Percentiles rank a stretch among this genome's conserved stretches.
phyloP scores from a whole-genome alignment of 1,284 basidiomycete genomes.

The Farysia itapuensis region DNA sequence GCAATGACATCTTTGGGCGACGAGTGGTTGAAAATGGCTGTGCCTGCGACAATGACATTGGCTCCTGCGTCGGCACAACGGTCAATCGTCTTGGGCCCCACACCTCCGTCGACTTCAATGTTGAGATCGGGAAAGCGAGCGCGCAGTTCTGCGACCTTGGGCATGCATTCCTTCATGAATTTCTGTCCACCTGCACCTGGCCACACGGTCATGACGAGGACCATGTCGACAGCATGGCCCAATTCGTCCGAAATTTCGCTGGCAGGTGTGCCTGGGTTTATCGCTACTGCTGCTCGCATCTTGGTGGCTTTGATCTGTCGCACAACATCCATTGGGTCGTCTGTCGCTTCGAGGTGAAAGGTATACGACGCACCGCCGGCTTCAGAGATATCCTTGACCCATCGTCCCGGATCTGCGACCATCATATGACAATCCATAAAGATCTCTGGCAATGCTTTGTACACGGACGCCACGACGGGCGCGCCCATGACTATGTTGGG shows the following conservation, averaged over 20 bases:
- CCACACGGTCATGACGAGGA: slow-evolving; percentile 60
- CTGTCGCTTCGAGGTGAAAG: slow-evolving; percentile 87
- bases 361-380: slow-evolving; percentile 94
- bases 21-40: slow-evolving; percentile 84
- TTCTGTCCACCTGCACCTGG: slow-evolving; percentile 79
- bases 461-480: slow-evolving; percentile 83
- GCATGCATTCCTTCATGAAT: slow-evolving; percentile 88
- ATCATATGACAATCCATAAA: slow-evolving; percentile 99
- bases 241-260: slow-evolving; percentile 56
- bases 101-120: slow-evolving; percentile 97
- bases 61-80: slow-evolving; percentile 79
- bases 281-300: slow-evolving; percentile 57
- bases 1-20: slow-evolving; percentile 67
- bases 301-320: slow-evolving; percentile 54
- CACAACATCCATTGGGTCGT: slow-evolving; percentile 57
- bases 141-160: slow-evolving; percentile 86
- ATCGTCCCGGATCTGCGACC: slow-evolving; percentile 92
- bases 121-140: slow-evolving; percentile 81
- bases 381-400: slow-evolving; percentile 92
- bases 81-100: slow-evolving; percentile 85
- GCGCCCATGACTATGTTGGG: slow-evolving; percentile 79
- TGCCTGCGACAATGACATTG: slow-evolving; percentile 98
- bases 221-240: slow-evolving; percentile 56
- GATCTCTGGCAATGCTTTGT: slow-evolving; percentile 84
- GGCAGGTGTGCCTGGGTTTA: slow-evolving; percentile 58